Base-by-base conservation (phyloP, 352 stramenopile genomes). In the Stramenopiles sp. region DNA sequence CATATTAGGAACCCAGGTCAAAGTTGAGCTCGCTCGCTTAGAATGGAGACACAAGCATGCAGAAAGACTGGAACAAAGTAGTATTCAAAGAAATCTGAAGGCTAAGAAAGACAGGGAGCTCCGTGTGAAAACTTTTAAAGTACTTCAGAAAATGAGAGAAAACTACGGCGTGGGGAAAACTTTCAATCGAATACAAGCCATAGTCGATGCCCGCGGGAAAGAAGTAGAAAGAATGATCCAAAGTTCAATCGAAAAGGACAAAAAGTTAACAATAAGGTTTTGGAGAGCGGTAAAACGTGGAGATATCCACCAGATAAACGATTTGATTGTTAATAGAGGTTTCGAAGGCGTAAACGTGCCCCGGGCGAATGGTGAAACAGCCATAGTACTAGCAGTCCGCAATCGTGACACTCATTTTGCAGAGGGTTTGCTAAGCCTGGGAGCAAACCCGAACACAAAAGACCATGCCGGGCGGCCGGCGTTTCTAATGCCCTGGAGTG, bases 151-250 rank as follows among this genome's bases (percentile, higher is more conserved):
- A 12, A 63, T 63, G 43, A 63, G 43, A 25, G 12, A 63, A 63
- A 63, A 63, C 25, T 63, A 63, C 43, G 43, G 43, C 25, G 43
- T 63, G 25, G 43, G 43, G 12, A 63, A 63, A 63, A 63, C 43
- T 18, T 63, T 63, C 25, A 63, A 63, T 18, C 12, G 43, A 63
- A 63, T 63, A 18, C 12, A 63, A 63, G 43, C 12, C 12, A 63
- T 63, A 18, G 43, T 63, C 25, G 43, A 63, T 63, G 43, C 43
- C 25, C 12, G 43, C 12, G 12, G 12, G 25, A 63, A 12, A 12
- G 43, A 63, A 25, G 43, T 63, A 63, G 12, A 63, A 63, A 63
- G 43, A 63, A 63, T 63, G 43, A 63, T 63, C 25, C 12, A 63
- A 18, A 63, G 43, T 25, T 63, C 43, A 63, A 12, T 18, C 12